phyloP scores from a whole-genome alignment of 495 filamentous ascomycete genomes.

The Geoglossum glabrum region DNA sequence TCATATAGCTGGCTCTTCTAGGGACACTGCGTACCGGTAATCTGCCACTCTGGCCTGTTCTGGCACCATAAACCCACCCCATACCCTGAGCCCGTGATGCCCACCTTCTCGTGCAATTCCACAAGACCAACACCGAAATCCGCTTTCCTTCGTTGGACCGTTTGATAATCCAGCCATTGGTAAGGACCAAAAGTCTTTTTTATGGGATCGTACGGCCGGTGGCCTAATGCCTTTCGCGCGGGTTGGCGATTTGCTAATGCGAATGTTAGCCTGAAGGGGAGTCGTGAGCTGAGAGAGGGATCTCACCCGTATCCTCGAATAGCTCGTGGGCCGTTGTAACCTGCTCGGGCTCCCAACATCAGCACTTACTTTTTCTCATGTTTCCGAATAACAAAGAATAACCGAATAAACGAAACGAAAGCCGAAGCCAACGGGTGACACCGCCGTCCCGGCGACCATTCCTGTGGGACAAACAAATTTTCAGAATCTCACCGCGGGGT shows the following conservation, averaged over 20 bases:
- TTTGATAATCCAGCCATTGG: constrained; percentile 65
- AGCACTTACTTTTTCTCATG: neutral
- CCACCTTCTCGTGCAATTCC: constrained; percentile 50
- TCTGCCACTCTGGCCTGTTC: constrained; percentile 95
- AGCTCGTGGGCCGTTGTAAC: constrained; percentile 57
- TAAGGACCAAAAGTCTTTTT: constrained; percentile 64
- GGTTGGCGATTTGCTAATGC: constrained; percentile 34
- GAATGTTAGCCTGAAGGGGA: constrained; percentile 5
- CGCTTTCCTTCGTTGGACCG: constrained; percentile 58
- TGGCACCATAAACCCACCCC: constrained; percentile 87
- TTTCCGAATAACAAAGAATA: neutral
- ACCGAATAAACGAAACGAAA: neutral
- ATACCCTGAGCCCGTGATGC: constrained; percentile 31
- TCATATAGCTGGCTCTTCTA: neutral
- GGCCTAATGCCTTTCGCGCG: constrained; percentile 50
- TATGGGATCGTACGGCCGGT: constrained; percentile 53
- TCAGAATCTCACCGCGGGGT: constrained; percentile 37
- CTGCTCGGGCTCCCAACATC: constrained; percentile 12
- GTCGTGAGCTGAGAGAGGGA: neutral
- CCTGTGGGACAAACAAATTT: neutral
- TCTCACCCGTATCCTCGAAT: constrained; percentile 46
- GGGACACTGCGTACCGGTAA: constrained; percentile 40
- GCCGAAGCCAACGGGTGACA: no score
- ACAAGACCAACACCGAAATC: constrained; percentile 77
- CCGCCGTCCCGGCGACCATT: no score